Percentiles rank a stretch among this genome's conserved stretches.
phyloP scores from a whole-genome alignment of 2,329 filamentous ascomycete species.

The Cryphonectria naterciae region DNA sequence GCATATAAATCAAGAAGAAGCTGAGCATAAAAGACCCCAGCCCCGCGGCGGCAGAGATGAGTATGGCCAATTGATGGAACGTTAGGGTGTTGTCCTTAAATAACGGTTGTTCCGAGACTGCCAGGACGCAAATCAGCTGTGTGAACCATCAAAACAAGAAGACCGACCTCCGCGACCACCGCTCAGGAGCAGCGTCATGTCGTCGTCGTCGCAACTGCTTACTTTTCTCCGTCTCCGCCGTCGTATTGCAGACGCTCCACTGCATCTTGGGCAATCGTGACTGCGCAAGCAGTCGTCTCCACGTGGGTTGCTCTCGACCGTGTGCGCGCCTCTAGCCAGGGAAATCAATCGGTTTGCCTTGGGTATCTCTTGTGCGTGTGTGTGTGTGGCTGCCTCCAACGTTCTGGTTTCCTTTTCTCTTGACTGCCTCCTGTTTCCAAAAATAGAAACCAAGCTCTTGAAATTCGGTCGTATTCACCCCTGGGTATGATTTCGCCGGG shows the following conservation, averaged over 20 bases:
- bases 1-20: slow-evolving; percentile 61
- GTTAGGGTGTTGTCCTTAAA: slow-evolving; percentile 48
- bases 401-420: neutral
- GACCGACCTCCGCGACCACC: neutral
- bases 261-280: slow-evolving; percentile 21
- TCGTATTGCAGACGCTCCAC: slow-evolving; percentile 27
- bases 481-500: neutral
- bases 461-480: neutral
- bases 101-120: slow-evolving; percentile 51
- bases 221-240: slow-evolving; percentile 30
- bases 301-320: slow-evolving; percentile 4
- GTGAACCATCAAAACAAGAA: slow-evolving; percentile 37
- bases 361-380: neutral
- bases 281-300: slow-evolving; percentile 20
- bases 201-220: slow-evolving; percentile 28
- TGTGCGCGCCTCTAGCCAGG: slow-evolving; percentile 7
- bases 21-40: slow-evolving; percentile 57
- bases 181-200: neutral
- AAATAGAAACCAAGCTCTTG: slow-evolving; percentile 14
- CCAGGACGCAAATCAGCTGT: slow-evolving; percentile 37
- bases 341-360: neutral
- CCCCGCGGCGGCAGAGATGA: slow-evolving; percentile 53
- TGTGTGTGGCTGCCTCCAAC: neutral
- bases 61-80: slow-evolving; percentile 59
- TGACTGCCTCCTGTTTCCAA: neutral